phyloP scores from a whole-genome alignment of 768 basidiomycete genomes.

The Leccinum rimulosum region DNA sequence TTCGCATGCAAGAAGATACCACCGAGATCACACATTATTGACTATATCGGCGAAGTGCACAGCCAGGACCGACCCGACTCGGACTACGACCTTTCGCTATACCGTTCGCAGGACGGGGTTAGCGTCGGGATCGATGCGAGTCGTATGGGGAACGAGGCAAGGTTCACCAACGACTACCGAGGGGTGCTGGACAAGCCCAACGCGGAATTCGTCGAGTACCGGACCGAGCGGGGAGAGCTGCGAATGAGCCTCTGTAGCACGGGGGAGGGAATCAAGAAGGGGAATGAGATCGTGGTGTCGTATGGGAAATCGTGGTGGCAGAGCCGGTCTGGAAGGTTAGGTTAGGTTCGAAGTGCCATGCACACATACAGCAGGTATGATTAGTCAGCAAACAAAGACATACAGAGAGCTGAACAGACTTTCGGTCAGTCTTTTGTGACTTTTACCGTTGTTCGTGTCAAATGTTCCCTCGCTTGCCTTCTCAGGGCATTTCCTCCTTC shows the following conservation, averaged over 20 bases:
- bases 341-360: background rate
- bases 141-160: constrained; percentile 76
- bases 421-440: background rate
- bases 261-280: constrained; percentile 60
- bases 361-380: background rate
- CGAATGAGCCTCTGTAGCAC: constrained; percentile 77
- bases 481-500: constrained; percentile 49
- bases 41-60: constrained; percentile 86
- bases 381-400: constrained; percentile 26
- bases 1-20: constrained; percentile 75
- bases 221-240: constrained; percentile 55
- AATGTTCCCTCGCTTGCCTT: constrained; percentile 53
- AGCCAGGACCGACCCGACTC: constrained; percentile 67
- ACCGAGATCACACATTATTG: constrained; percentile 63
- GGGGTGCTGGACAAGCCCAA: constrained; percentile 71
- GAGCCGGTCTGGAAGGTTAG: constrained; percentile 20
- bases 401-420: constrained; percentile 1
- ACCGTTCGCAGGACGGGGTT: constrained; percentile 51
- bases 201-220: constrained; percentile 61
- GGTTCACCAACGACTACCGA: constrained; percentile 91
- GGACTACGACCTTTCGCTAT: constrained; percentile 89
- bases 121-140: constrained; percentile 79
- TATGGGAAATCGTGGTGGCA: constrained; percentile 90
- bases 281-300: constrained; percentile 82
- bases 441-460: constrained; percentile 6